Evolutionary conservation across 2,329 filamentous ascomycete species (phyloP).

Genomic region (Geosmithia flava): DNA sequence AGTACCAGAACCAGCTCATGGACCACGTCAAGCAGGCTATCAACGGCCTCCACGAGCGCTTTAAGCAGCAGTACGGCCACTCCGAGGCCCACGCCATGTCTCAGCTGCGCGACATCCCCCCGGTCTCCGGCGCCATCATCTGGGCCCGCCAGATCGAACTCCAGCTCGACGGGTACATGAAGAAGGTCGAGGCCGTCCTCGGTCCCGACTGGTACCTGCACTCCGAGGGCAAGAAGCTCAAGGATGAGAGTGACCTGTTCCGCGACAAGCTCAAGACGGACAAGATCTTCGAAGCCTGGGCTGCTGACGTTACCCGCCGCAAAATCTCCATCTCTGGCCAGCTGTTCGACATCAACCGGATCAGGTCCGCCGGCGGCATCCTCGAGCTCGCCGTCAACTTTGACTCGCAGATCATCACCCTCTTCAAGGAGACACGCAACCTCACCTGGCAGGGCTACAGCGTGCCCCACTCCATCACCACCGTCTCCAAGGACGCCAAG

Average conservation of each 20-base stretch:
- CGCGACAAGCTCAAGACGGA: conserved; percentile 91
- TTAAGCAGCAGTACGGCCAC: conserved; percentile 97
- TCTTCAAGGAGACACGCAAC: conserved; percentile 98
- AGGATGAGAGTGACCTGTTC: conserved; percentile 85
- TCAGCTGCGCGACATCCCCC: conserved; percentile 86
- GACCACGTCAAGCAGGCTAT: conserved; percentile 98
- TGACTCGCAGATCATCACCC: conserved; percentile 87
- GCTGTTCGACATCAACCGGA: conserved; percentile 79
- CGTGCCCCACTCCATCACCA: conserved; percentile 88
- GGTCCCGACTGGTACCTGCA: conserved; percentile 92
- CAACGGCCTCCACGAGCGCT: conserved; percentile 81
- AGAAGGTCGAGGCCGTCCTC: conserved; percentile 96
- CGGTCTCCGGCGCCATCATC: conserved; percentile 92
- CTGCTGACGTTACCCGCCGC: conserved; percentile 76
- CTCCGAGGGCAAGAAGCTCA: conserved; percentile 86
- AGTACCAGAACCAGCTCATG: conserved; percentile 96
- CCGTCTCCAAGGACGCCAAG: conserved; percentile 96
- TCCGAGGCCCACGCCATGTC: conserved; percentile 98
- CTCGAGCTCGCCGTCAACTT: conserved; percentile 92
- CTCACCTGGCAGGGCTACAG: conserved; percentile 90
- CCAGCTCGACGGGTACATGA: conserved; percentile 93
- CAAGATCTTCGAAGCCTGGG: conserved; percentile 91
- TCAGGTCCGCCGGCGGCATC: conserved; percentile 79
- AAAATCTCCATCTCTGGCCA: conserved; percentile 87
- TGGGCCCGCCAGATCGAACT: conserved; percentile 96